Conservation (phyloP, 2,329 filamentous ascomycete species). For the Trichoderma asperellum region DNA sequence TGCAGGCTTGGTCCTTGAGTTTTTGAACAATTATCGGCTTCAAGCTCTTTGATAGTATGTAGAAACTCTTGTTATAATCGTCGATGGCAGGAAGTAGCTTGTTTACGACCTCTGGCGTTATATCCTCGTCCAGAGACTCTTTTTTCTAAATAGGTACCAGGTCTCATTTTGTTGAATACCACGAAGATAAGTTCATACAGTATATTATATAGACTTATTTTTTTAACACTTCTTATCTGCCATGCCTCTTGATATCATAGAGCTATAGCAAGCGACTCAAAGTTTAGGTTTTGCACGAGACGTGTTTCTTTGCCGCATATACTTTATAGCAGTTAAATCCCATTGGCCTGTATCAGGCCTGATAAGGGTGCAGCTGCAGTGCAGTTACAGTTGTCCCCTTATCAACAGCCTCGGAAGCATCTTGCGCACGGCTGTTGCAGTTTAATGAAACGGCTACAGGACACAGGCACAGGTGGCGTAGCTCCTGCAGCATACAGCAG, state of each 20-base stretch:
- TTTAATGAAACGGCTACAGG: not conserved
- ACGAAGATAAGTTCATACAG: no score
- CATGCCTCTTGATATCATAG: not conserved
- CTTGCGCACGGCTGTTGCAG: not conserved
- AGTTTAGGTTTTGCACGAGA: not conserved
- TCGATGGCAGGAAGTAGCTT: no score
- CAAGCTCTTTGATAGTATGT: not conserved
- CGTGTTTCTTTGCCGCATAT: no score
- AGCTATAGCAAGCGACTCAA: not conserved
- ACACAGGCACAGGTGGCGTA: not conserved
- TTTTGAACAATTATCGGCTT: not conserved
- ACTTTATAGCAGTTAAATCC: no score
- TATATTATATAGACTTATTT: no score
- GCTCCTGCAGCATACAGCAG: not conserved
- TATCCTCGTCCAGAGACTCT: no score
- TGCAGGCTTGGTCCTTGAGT: no score
- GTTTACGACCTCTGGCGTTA: no score
- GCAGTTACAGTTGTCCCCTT: not conserved
- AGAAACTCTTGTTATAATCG: not conserved
- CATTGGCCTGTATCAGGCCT: not conserved
- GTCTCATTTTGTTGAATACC: not conserved
- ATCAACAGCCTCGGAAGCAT: not conserved
- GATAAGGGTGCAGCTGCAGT: not conserved
- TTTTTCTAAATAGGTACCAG: no score
- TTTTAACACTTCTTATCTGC: no score